Evolutionary conservation across 1,284 basidiomycete species (phyloP), one percentile per base, ranked within the genome.

Genomic region (Ceratobasidium sp.): DNA sequence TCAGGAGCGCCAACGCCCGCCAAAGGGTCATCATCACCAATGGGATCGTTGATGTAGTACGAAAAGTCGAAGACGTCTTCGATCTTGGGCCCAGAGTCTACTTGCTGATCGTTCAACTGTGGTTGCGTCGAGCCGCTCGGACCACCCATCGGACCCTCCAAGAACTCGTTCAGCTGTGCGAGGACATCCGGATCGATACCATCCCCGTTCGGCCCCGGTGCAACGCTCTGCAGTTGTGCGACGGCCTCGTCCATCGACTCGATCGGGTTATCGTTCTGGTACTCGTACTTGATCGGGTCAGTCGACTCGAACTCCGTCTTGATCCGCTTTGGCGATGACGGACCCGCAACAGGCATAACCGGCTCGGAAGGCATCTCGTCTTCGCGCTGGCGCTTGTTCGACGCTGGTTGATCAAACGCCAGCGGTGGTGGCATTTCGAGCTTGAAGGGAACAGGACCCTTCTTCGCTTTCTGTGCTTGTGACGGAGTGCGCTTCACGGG

Each of bases 31-130:
- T 71, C 68, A n/a, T 71, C 68, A 41, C 68, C 68, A 37, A 71
- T 3, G 37, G 39, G 58, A 27, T 71, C 68, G 54, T 71, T 71
- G 13, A 71, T 41, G 19, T 71, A 71, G 31, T 71, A 71, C 39
- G 68, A 71, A 48, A 71, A 71, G 34, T 71, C 68, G 27, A 71
- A 71, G 5, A 71, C 68, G 37, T 71, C 68, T 31, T 71, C 68
- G 56, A 49, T 54, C 54, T 71, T 71, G 68, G 54, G 53, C 4
- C 24, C 54, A 51, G 56, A 41, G 41, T 71, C 68, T 8, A 39
- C 24, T 37, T 41, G 56, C 19, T 46, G 41, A 29, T 71, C 68
- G 39, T 39, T 31, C 68, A 41, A 16, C 16, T 41, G 68, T 22
- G 37, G 13, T 13, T 48, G 41, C 5, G 43, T 59, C 39, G 61